Base-by-base conservation (phyloP, 352 stramenopile species). In the Globisporangium echinulatum region DNA sequence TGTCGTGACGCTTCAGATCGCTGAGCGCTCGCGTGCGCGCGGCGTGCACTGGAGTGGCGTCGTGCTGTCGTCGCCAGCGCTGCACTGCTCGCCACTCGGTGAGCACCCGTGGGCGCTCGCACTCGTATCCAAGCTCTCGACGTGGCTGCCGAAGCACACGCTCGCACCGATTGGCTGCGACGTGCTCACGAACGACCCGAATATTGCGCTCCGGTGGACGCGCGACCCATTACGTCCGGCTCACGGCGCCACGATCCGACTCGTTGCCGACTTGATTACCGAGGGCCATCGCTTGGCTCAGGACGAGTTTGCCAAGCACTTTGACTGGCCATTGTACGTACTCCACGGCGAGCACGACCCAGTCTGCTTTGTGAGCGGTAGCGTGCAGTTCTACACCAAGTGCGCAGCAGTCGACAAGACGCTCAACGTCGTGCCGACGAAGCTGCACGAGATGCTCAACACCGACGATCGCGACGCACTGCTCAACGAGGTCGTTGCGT, bases 371-470 rank as follows among this genome's bases (percentile, higher is more conserved):
- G 50, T 63, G 14, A 62, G 72, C 36, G 72, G 74, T 5, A 71
- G 60, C 38, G 51, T 68, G 9, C 64, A 72, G 19, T 78, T 85
- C 56, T 75, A 67, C 56, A 67, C 46, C 42, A 56, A 61, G 37
- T 75, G 71, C 33, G 59, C 59, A 5, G 60, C 68, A 33, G 66
- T 64, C n/a, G 69, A 81, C 66, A 85, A 85, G 53, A 79, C 72
- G 19, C 63, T 85, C 38, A 71, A 76, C 6, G 56, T 79, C 17
- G 58, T 82, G 13, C 64, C 71, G 7, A 63, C 61, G 38, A 52
- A 55, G 0, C 9, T 74, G 42, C 75, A 85, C 51, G 73, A 85
- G 57, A 52, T 78, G 46, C 50, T 85, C 15, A 79, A 78, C 64
- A 61, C 74, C 36, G 61, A 70, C 14, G 65, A 61, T 11, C 59